Conservation (phyloP, 1,284 basidiomycete genomes). For the Volvariella surrecta region DNA sequence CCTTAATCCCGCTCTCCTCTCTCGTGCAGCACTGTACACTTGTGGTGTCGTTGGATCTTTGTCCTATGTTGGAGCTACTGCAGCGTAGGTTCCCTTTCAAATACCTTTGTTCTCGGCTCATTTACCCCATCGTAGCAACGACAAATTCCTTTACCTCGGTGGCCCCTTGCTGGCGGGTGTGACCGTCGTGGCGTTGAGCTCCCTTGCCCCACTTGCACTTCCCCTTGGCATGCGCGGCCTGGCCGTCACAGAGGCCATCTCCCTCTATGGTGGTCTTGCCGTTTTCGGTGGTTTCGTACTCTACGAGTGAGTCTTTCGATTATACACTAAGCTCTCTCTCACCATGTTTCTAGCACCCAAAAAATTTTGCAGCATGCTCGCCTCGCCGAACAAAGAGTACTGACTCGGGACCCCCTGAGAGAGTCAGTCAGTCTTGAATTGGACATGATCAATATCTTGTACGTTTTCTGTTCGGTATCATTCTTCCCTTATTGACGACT, state of each 20-base stretch:
- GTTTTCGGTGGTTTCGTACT: constrained; percentile 85
- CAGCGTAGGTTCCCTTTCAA: constrained; percentile 39
- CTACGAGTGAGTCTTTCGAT: constrained; percentile 57
- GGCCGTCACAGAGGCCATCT: constrained; percentile 71
- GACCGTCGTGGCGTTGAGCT: constrained; percentile 79
- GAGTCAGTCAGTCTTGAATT: constrained; percentile 78
- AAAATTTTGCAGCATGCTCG: constrained; percentile 78
- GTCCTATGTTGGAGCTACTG: constrained; percentile 86
- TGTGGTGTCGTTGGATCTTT: constrained; percentile 79
- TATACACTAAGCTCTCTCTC: not conserved
- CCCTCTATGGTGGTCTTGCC: constrained; percentile 80
- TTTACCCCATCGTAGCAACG: constrained; percentile 41
- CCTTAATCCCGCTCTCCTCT: constrained; percentile 77
- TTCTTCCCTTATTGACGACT: not conserved
- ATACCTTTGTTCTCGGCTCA: not conserved
- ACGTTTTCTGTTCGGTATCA: constrained; percentile 22
- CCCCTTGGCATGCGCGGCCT: constrained; percentile 75
- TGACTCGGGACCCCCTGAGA: constrained; percentile 68
- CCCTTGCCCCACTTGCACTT: constrained; percentile 80
- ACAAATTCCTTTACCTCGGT: constrained; percentile 82
- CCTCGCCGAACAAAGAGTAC: constrained; percentile 58
- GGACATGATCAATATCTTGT: constrained; percentile 88
- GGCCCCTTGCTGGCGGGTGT: constrained; percentile 80
- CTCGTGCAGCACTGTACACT: constrained; percentile 87
- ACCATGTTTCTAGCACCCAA: constrained; percentile 45